Conservation (phyloP, 352 stramenopile genomes). For the Discostella stelligera region DNA sequence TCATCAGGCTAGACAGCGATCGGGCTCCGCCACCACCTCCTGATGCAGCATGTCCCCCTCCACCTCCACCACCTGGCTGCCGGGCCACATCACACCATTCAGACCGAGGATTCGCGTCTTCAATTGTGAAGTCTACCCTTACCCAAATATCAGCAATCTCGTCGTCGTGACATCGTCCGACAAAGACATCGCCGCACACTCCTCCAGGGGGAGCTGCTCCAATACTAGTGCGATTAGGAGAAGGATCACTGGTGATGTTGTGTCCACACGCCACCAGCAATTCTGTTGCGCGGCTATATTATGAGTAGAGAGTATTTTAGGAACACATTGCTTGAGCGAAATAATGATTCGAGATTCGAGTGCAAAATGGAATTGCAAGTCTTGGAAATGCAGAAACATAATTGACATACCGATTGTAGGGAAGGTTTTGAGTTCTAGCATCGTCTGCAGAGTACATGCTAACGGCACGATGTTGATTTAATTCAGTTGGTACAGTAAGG, state of each 20-base stretch:
- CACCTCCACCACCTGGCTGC: slow-evolving; percentile 53
- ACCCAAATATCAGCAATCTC: slow-evolving; percentile 71
- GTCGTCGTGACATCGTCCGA: slow-evolving; percentile 68
- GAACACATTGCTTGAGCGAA: background rate
- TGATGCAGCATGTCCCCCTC: slow-evolving; percentile 26
- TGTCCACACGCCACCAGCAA: slow-evolving; percentile 65
- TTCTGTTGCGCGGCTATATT: slow-evolving; percentile 42
- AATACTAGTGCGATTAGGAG: slow-evolving; percentile 10
- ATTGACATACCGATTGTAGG: slow-evolving; percentile 26
- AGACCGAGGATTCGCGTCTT: slow-evolving; percentile 41
- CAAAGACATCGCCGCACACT: slow-evolving; percentile 76
- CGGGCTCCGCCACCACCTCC: slow-evolving; percentile 13
- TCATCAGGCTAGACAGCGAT: slow-evolving; percentile 40
- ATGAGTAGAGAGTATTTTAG: slow-evolving; percentile 19
- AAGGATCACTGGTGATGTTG: slow-evolving; percentile 20
- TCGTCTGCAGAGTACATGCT: slow-evolving; percentile 70
- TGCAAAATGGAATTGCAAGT: too few species aligned
- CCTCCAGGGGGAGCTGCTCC: slow-evolving; percentile 33
- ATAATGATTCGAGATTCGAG: background rate
- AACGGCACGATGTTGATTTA: slow-evolving; percentile 61
- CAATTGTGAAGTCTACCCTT: slow-evolving; percentile 62
- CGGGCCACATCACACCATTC: slow-evolving; percentile 57
- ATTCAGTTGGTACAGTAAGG: slow-evolving; percentile 60
- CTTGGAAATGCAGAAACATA: background rate
- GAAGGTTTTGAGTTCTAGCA: slow-evolving; percentile 46